Conservation (phyloP, 257 asterid species). For the Ehretia macrophylla region DNA sequence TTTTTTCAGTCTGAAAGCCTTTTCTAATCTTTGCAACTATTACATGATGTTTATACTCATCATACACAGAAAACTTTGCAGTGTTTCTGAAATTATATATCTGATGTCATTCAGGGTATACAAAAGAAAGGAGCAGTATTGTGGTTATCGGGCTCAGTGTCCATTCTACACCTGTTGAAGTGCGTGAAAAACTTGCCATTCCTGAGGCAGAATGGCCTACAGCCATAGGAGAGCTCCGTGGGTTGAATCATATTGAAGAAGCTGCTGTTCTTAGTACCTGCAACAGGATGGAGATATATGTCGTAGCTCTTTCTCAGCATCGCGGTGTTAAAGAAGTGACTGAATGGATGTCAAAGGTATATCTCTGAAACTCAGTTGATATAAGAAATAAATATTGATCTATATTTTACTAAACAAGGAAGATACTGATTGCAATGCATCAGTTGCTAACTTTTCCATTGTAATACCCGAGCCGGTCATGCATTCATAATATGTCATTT, state of each 20-base stretch:
- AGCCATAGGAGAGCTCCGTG: conserved; percentile 80
- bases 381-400: no score
- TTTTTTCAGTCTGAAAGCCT: no score
- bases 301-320: conserved; percentile 88
- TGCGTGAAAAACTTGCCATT: conserved; percentile 88
- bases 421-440: no score
- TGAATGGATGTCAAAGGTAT: conserved; percentile 93
- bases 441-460: no score
- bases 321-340: conserved; percentile 97
- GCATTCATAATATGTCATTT: no score
- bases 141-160: conserved; percentile 83
- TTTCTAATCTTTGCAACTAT: no score
- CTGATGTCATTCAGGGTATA: conserved; percentile 49
- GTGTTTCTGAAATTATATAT: no score
- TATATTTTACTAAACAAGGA: no score
- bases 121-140: conserved; percentile 86
- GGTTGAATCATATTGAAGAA: conserved; percentile 87
- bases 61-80: no score
- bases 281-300: conserved; percentile 90
- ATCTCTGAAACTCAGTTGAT: background rate
- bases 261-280: conserved; percentile 98
- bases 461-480: no score
- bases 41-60: no score
- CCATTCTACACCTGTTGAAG: conserved; percentile 85
- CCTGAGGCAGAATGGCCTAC: conserved; percentile 98